These are phyloP conservation scores for Vinca major DNA, from an alignment of 305 asterid species.

Conservation along the genomic window DNA sequence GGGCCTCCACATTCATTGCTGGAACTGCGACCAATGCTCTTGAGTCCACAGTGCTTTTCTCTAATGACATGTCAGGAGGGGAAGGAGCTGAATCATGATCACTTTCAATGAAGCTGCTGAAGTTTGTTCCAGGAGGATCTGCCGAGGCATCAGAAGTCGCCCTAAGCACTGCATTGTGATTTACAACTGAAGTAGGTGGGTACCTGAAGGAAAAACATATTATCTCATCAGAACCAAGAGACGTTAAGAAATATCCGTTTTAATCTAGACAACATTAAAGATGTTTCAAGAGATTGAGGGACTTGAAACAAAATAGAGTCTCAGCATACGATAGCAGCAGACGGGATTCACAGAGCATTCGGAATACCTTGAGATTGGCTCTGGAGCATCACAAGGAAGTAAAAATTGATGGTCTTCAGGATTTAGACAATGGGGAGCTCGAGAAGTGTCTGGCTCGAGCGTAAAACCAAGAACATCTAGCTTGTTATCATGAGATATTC, in stretches of 20 bases:
- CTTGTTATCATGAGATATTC: slow-evolving; percentile 63
- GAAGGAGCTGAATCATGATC: slow-evolving; percentile 68
- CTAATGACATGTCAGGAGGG: slow-evolving; percentile 45
- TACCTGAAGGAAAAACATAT: slow-evolving; percentile 15
- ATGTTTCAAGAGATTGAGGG: neutral
- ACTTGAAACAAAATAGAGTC: neutral
- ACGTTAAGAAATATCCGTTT: neutral
- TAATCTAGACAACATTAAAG: neutral
- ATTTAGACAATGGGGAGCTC: slow-evolving; percentile 15
- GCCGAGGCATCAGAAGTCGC: slow-evolving; percentile 15
- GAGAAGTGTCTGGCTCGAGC: slow-evolving; percentile 56
- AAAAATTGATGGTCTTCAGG: slow-evolving; percentile 17
- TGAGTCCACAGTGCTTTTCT: slow-evolving; percentile 41
- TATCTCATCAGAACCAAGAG: slow-evolving; percentile 2
- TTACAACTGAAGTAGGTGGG: slow-evolving; percentile 9
- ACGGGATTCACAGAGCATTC: slow-evolving; percentile 1
- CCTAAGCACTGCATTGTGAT: slow-evolving; percentile 4
- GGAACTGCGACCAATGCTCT: slow-evolving; percentile 57
- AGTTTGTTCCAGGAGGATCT: slow-evolving; percentile 13
- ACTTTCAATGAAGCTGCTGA: slow-evolving; percentile 56
- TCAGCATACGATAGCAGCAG: neutral
- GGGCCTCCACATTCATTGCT: slow-evolving; percentile 21
- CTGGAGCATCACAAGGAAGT: slow-evolving; percentile 20
- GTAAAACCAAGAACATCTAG: slow-evolving; percentile 64
- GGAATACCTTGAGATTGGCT: slow-evolving; percentile 43